phyloP scores from a whole-genome alignment of 495 filamentous ascomycete species.

The Beverwykella pulmonaria region DNA sequence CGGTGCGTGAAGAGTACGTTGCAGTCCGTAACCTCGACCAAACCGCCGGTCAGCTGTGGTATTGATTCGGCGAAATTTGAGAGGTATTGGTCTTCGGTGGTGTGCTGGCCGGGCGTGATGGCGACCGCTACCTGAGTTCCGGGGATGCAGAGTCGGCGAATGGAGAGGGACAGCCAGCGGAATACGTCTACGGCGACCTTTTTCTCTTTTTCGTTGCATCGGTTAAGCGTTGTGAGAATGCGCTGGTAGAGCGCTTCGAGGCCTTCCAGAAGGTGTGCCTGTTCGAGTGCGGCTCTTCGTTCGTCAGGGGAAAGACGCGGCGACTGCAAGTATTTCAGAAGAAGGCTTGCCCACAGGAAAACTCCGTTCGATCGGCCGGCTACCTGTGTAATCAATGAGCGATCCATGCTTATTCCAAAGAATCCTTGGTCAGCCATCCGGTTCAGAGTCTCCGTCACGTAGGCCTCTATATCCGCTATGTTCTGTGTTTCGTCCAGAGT shows the following conservation, averaged over 20 bases:
- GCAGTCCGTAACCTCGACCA: constrained; percentile 23
- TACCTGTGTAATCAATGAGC: constrained; percentile 4
- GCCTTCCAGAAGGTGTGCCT: constrained; percentile 10
- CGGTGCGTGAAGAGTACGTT: constrained; percentile 20
- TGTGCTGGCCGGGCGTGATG: constrained; percentile 21
- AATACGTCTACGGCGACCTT: constrained; percentile 20
- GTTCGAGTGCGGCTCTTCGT: constrained; percentile 13
- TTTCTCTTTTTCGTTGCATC: constrained; percentile 13
- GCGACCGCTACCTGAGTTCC: constrained; percentile 21
- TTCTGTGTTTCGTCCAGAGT: constrained; percentile 12
- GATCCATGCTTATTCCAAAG: constrained; percentile 30
- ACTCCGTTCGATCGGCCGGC: constrained; percentile 22
- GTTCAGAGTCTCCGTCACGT: constrained; percentile 16
- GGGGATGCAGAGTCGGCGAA: constrained; percentile 11
- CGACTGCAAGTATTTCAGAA: constrained; percentile 26
- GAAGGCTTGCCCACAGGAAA: constrained; percentile 33
- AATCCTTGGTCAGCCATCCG: constrained; percentile 28
- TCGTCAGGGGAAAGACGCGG: constrained; percentile 26
- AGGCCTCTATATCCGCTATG: constrained; percentile 14
- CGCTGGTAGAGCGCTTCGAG: constrained; percentile 22
- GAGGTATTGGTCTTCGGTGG: constrained; percentile 3
- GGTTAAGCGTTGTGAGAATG: constrained; percentile 24
- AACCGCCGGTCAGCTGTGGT: constrained; percentile 24
- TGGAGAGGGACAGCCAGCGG: constrained; percentile 27
- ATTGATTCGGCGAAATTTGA: constrained; percentile 19